A percentile compares a stretch with the other conserved stretches of the same genome.
Evolutionary conservation across 148 eudicot genomes (phyloP).

Genomic region (Arctostaphylos glauca): DNA sequence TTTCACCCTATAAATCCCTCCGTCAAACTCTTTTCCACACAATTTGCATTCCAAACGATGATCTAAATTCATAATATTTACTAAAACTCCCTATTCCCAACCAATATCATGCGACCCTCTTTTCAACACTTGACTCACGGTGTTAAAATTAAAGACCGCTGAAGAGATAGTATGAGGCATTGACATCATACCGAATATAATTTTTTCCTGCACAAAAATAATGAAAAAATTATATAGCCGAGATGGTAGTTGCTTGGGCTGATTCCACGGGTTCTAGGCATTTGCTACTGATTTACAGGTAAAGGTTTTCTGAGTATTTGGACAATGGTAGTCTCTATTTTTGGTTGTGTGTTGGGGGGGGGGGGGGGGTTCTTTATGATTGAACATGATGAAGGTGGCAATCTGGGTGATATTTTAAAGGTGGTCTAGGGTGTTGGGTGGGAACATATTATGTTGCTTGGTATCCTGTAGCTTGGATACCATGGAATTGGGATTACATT

Average conservation of each 20-base stretch:
- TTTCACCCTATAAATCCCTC: no score
- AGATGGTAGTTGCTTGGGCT: not conserved
- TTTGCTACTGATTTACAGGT: not conserved
- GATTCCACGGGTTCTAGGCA: not conserved
- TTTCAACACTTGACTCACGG: not conserved
- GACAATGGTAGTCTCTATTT: not conserved
- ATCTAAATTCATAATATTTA: not conserved
- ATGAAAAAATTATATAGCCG: no score
- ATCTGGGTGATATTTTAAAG: not conserved
- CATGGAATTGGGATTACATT: not conserved
- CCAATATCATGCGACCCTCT: not conserved
- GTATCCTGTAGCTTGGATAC: not conserved
- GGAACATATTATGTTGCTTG: not conserved
- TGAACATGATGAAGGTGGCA: not conserved
- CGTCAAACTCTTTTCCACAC: not conserved
- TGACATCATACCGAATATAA: no score
- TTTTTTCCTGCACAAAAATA: no score
- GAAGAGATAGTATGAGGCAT: not conserved
- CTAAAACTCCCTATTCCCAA: not conserved
- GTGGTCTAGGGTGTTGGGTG: not conserved
- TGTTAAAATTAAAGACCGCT: not conserved
- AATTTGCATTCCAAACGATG: not conserved
- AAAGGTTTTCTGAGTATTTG: not conserved
- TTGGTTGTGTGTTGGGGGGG: not conserved
- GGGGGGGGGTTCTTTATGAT: not conserved